Evolutionary conservation across 805 yeast species (phyloP).

Genomic region (Candida maris): DNA sequence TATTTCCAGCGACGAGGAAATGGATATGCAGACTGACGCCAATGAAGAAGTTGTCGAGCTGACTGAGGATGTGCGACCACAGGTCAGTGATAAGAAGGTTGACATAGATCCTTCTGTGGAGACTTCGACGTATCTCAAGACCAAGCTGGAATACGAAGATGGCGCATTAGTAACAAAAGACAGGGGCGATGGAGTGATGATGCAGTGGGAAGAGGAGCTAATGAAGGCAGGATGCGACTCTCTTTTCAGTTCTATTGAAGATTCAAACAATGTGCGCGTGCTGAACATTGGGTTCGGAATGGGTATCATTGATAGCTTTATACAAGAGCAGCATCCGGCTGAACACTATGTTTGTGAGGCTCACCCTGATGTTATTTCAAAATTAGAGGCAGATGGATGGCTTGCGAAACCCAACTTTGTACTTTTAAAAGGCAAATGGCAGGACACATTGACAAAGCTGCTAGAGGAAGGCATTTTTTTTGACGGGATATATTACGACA

Average conservation of each 20-base stretch:
- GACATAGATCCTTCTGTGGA: conserved; percentile 56
- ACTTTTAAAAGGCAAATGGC: conserved; percentile 89
- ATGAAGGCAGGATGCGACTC: conserved; percentile 81
- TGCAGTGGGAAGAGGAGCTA: conserved; percentile 88
- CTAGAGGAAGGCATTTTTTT: conserved; percentile 66
- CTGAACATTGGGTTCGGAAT: conserved; percentile 93
- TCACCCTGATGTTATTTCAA: conserved; percentile 81
- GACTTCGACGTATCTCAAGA: conserved; percentile 59
- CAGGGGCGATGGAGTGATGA: conserved; percentile 88
- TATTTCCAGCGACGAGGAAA: conserved; percentile 37
- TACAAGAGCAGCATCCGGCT: conserved; percentile 54
- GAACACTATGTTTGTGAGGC: conserved; percentile 91
- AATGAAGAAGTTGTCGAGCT: conserved; percentile 14
- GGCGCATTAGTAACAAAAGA: conserved; percentile 69
- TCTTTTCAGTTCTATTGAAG: conserved; percentile 47
- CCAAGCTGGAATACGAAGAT: conserved; percentile 65
- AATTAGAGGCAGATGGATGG: conserved; percentile 79
- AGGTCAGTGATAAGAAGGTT: conserved; percentile 18
- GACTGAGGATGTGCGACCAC: conserved; percentile 16
- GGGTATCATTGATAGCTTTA: conserved; percentile 89
- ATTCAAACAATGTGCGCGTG: conserved; percentile 42
- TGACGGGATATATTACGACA: conserved; percentile 91
- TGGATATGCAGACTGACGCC: conserved; percentile 12
- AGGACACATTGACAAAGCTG: conserved; percentile 66
- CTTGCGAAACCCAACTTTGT: conserved; percentile 66